A percentile compares a stretch with the other conserved stretches of the same genome.
phyloP scores from a whole-genome alignment of 176 grass and related monocot species.

The Calamus simplicifolius region DNA sequence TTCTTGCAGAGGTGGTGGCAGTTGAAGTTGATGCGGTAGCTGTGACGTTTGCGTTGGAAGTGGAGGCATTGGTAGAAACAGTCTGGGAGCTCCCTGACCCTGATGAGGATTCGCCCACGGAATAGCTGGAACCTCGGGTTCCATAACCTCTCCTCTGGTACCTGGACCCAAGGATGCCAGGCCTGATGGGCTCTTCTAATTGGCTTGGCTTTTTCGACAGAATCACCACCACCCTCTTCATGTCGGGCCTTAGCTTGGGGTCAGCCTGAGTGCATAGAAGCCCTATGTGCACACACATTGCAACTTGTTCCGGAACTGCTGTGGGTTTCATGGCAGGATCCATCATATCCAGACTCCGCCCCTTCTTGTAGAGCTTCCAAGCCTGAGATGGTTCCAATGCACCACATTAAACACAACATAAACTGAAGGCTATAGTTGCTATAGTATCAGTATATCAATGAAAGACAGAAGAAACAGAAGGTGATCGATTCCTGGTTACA shows the following conservation, averaged over 20 bases:
- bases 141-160: constrained; percentile 43
- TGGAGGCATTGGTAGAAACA: constrained; percentile 29
- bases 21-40: constrained; percentile 28
- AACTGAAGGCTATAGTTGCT: too few relatives aligned
- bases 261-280: constrained; percentile 80
- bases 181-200: constrained; percentile 67
- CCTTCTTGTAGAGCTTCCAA: constrained; percentile 69
- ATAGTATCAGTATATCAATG: too few relatives aligned
- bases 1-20: constrained; percentile 21
- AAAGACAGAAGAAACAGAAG: too few relatives aligned
- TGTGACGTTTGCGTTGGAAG: constrained; percentile 24
- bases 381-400: constrained; percentile 30
- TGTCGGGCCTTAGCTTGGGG: constrained; percentile 67
- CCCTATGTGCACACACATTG: constrained; percentile 57
- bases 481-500: too few relatives aligned
- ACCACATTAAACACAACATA: too few relatives aligned
- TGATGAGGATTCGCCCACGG: constrained; percentile 45
- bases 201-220: constrained; percentile 73
- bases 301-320: constrained; percentile 52
- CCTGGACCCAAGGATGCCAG: constrained; percentile 47
- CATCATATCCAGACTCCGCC: constrained; percentile 53
- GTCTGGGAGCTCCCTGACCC: constrained; percentile 6
- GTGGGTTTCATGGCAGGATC: constrained; percentile 40
- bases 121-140: constrained; percentile 20
- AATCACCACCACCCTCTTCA: constrained; percentile 78